phyloP scores from a whole-genome alignment of 1,284 basidiomycete genomes.

The Marasmius tenuissimus region DNA sequence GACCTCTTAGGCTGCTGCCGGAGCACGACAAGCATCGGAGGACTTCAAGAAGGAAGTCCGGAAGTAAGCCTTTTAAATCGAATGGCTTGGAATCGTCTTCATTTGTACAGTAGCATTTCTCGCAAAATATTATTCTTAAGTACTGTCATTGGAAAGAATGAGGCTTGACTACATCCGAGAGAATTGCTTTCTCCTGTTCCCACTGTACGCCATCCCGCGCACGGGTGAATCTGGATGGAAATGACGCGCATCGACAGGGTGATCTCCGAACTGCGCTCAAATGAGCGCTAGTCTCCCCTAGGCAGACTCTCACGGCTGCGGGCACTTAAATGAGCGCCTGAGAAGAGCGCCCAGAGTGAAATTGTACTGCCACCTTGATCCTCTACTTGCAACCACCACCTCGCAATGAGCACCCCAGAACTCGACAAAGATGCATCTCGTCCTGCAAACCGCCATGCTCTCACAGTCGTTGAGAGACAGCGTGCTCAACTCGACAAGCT shows the following conservation, averaged over 20 bases:
- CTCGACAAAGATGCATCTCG: conserved; percentile 1
- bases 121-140: not conserved
- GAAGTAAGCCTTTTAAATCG: conserved; percentile 31
- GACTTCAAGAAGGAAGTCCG: conserved; percentile 45
- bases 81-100: not conserved
- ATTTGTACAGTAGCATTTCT: not conserved
- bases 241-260: no score
- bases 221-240: no score
- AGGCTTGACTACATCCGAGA: not conserved
- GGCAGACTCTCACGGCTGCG: no score
- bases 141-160: not conserved
- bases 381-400: not conserved
- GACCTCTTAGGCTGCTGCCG: conserved; percentile 38
- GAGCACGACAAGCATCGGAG: conserved; percentile 42
- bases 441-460: conserved; percentile 58
- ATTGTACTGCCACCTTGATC: no score
- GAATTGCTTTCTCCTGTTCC: no score
- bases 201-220: no score
- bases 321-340: no score
- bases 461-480: conserved; percentile 73
- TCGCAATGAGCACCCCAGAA: conserved; percentile 1
- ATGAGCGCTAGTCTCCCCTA: no score
- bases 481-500: conserved; percentile 79
- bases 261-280: no score
- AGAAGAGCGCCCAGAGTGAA: no score